Conservation (phyloP, 2,329 filamentous ascomycete species). For the Colletotrichum sp. region DNA sequence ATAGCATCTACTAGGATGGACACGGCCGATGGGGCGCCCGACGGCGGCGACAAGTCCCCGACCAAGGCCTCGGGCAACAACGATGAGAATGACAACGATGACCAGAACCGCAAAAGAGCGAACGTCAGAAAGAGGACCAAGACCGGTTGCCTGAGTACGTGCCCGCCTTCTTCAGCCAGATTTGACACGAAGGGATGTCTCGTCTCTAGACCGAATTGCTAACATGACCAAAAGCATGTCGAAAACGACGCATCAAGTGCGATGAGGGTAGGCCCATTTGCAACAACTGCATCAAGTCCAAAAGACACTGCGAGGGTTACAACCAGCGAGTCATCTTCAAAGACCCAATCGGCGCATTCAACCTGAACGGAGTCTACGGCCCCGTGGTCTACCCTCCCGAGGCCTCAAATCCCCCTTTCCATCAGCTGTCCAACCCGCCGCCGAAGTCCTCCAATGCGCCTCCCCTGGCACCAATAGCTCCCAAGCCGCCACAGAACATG, state of each 20-base stretch:
- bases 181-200: neutral
- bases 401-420: constrained; percentile 50
- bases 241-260: constrained; percentile 95
- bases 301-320: constrained; percentile 83
- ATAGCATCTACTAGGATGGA: constrained; percentile 31
- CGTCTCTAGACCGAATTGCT: neutral
- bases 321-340: constrained; percentile 84
- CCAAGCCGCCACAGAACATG: constrained; percentile 49
- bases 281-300: constrained; percentile 86
- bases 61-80: constrained; percentile 36
- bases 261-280: constrained; percentile 87
- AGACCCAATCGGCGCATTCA: constrained; percentile 67
- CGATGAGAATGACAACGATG: constrained; percentile 42
- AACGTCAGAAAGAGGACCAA: constrained; percentile 77
- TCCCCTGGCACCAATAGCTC: constrained; percentile 53
- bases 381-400: constrained; percentile 51
- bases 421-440: constrained; percentile 47
- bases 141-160: constrained; percentile 87
- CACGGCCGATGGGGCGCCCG: constrained; percentile 26
- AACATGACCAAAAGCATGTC: constrained; percentile 69
- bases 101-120: constrained; percentile 50
- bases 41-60: constrained; percentile 31
- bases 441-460: constrained; percentile 43
- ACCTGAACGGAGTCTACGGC: constrained; percentile 48
- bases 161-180: neutral